phyloP scores from a whole-genome alignment of 2,329 filamentous ascomycete species.

The Sporothrix humicola region DNA sequence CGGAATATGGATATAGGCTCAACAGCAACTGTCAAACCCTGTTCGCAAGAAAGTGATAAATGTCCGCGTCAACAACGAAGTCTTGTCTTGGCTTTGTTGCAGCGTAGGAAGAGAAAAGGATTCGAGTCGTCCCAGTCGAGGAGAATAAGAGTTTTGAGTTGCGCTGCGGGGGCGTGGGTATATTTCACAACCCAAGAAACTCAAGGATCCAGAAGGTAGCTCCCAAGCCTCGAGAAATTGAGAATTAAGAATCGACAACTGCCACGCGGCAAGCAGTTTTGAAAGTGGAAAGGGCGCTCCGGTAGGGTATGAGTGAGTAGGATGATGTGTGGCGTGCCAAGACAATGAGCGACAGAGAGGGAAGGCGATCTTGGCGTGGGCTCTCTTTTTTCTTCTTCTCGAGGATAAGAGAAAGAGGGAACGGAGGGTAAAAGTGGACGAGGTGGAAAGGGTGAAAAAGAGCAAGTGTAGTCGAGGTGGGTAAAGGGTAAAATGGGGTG shows the following conservation, averaged over 20 bases:
- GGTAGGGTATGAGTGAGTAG: neutral
- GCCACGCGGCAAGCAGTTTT: slow-evolving; percentile 30
- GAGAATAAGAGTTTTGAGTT: slow-evolving; percentile 18
- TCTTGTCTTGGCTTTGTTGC: neutral
- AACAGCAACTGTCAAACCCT: neutral
- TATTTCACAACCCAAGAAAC: neutral
- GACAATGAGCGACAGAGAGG: slow-evolving; percentile 18
- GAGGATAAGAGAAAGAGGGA: slow-evolving; percentile 19
- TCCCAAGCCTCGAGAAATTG: no score
- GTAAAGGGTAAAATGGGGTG: slow-evolving; percentile 6
- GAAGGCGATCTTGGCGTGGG: slow-evolving; percentile 24
- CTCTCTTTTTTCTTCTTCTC: neutral
- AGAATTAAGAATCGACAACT: neutral
- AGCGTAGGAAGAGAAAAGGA: neutral
- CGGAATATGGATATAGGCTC: neutral
- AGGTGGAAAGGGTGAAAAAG: neutral
- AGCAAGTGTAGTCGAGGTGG: slow-evolving; percentile 18
- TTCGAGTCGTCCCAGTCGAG: neutral
- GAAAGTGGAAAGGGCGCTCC: neutral
- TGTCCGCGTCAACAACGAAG: slow-evolving; percentile 16
- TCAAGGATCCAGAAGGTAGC: no score
- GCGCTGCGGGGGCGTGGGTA: neutral
- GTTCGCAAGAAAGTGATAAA: neutral
- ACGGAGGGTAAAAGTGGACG: neutral
- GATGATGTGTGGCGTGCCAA: slow-evolving; percentile 27